phyloP scores from a whole-genome alignment of 2,329 filamentous ascomycete genomes.

The Hirsutella thompsonii region DNA sequence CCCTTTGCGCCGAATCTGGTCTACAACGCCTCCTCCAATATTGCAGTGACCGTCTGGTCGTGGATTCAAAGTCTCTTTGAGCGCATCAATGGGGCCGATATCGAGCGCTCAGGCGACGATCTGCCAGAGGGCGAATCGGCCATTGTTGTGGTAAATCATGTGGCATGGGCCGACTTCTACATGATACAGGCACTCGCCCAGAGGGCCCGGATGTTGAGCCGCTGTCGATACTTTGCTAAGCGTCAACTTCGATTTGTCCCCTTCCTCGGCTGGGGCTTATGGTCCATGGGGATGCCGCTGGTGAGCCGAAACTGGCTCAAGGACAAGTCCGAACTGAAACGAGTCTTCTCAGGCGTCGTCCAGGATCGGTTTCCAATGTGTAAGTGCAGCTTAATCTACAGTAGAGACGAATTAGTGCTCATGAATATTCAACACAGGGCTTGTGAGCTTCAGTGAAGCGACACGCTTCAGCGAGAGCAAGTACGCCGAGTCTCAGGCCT shows the following conservation, averaged over 20 bases:
- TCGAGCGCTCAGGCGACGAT: slow-evolving; percentile 37
- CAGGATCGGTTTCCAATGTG: slow-evolving; percentile 41
- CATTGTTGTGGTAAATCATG: slow-evolving; percentile 47
- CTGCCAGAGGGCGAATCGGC: slow-evolving; percentile 43
- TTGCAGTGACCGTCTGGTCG: slow-evolving; percentile 41
- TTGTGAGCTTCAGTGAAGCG: slow-evolving; percentile 52
- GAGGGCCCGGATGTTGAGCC: slow-evolving; percentile 42
- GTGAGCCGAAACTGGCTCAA: slow-evolving; percentile 46
- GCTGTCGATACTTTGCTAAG: slow-evolving; percentile 51
- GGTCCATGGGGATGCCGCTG: slow-evolving; percentile 53
- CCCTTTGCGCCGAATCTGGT: slow-evolving; percentile 33
- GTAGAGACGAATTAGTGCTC: not conserved
- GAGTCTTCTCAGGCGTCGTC: slow-evolving; percentile 42
- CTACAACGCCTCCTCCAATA: slow-evolving; percentile 39
- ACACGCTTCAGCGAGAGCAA: slow-evolving; percentile 44
- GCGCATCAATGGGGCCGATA: slow-evolving; percentile 35
- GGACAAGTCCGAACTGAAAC: slow-evolving; percentile 41
- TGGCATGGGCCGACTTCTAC: slow-evolving; percentile 51
- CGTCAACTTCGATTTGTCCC: slow-evolving; percentile 44
- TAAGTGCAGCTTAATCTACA: slow-evolving; percentile 20
- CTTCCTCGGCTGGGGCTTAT: slow-evolving; percentile 50
- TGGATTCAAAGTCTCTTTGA: slow-evolving; percentile 47
- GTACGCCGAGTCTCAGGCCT: slow-evolving; percentile 34
- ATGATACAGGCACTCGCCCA: slow-evolving; percentile 46
- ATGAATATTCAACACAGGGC: slow-evolving; percentile 28